Evolutionary conservation across 495 filamentous ascomycete genomes (phyloP).

Genomic region (Saxispiralis lemnorum): DNA sequence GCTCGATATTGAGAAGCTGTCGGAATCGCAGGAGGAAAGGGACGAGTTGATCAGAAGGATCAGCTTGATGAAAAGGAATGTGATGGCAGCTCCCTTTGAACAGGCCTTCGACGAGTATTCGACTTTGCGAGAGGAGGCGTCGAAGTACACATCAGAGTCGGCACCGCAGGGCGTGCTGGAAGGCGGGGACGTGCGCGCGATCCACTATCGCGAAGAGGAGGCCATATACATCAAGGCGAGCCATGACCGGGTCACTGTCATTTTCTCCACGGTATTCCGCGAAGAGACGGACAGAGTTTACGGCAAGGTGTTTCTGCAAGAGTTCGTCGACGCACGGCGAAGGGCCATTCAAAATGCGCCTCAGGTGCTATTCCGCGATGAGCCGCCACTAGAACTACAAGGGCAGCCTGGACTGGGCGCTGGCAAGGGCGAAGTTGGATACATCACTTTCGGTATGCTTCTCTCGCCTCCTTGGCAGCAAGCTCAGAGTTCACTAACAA

Average conservation of each 20-base stretch:
- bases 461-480: background rate
- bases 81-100: slow-evolving; percentile 96
- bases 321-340: slow-evolving; percentile 90
- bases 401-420: slow-evolving; percentile 61
- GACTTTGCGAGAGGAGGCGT: slow-evolving; percentile 65
- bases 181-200: slow-evolving; percentile 83
- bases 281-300: slow-evolving; percentile 96
- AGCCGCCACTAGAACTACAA: slow-evolving; percentile 81
- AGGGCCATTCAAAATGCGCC: slow-evolving; percentile 94
- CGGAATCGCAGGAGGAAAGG: slow-evolving; percentile 55
- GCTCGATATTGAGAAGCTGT: slow-evolving; percentile 74
- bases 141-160: slow-evolving; percentile 76
- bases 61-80: slow-evolving; percentile 83
- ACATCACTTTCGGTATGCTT: slow-evolving; percentile 81
- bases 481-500: slow-evolving; percentile 1
- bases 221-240: slow-evolving; percentile 99
- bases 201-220: slow-evolving; percentile 95
- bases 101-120: slow-evolving; percentile 87
- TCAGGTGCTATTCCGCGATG: slow-evolving; percentile 91
- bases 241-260: slow-evolving; percentile 91
- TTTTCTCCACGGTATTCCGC: slow-evolving; percentile 94
- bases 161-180: slow-evolving; percentile 77
- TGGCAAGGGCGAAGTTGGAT: slow-evolving; percentile 70
- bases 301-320: slow-evolving; percentile 86
- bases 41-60: slow-evolving; percentile 75